A percentile compares a stretch with the other conserved stretches of the same genome.
Conservation (phyloP, 495 filamentous ascomycete genomes). For the Lophium mytilinum region DNA sequence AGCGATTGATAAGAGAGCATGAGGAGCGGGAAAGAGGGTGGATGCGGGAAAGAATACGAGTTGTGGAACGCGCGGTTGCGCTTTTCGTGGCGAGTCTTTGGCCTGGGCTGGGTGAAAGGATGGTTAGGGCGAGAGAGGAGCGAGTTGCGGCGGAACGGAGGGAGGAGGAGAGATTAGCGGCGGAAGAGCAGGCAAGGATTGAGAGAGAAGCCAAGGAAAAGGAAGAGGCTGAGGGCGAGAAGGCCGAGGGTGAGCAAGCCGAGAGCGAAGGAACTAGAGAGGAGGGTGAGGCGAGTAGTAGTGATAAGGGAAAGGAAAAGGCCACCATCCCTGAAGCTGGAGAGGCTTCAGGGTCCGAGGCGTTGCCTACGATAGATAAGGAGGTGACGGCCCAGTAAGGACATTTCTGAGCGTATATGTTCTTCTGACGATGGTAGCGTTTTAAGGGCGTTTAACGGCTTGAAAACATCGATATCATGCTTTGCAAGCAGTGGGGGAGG, state of each 20-base stretch:
- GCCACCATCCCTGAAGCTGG: neutral
- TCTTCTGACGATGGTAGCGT: too few species aligned
- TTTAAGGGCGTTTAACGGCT: too few species aligned
- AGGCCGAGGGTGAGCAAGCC: conserved; percentile 38
- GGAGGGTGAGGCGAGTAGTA: conserved; percentile 3
- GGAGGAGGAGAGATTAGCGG: conserved; percentile 42
- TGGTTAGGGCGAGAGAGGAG: conserved; percentile 61
- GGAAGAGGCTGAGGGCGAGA: conserved; percentile 36
- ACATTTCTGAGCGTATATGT: too few species aligned
- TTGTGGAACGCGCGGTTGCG: conserved; percentile 65
- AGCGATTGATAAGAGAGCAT: conserved; percentile 46
- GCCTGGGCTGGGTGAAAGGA: conserved; percentile 76
- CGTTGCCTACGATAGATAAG: too few species aligned
- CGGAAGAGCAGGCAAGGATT: conserved; percentile 38
- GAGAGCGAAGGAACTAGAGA: conserved; percentile 32
- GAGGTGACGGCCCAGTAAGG: too few species aligned
- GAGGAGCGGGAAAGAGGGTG: conserved; percentile 42
- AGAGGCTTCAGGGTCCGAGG: too few species aligned
- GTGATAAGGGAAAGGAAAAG: conserved; percentile 15
- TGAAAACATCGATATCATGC: too few species aligned
- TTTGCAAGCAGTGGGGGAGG: too few species aligned
- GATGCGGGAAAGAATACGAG: conserved; percentile 50
- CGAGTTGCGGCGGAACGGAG: conserved; percentile 44
- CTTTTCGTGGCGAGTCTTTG: conserved; percentile 79
- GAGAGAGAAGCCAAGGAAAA: conserved; percentile 31